Percentiles rank a stretch among this genome's conserved stretches.
Evolutionary conservation across 257 asterid species (phyloP).

Genomic region (Ilex aquifolium): DNA sequence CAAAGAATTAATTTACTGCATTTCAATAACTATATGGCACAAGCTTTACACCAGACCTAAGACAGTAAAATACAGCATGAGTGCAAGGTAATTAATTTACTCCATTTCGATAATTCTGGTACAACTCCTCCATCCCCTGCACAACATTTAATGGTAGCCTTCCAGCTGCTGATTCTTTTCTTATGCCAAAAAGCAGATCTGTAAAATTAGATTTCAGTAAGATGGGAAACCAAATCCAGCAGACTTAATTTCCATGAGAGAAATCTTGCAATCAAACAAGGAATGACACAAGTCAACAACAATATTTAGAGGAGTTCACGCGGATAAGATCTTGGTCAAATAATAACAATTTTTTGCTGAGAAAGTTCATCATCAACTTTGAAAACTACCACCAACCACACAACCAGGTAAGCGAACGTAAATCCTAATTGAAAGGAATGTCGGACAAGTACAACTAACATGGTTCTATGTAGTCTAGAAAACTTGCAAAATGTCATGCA

Average conservation of each 20-base stretch:
- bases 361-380: too few relatives aligned
- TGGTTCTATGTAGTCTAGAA: too few relatives aligned
- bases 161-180: constrained; percentile 73
- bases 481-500: too few relatives aligned
- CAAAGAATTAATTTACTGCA: constrained; percentile 59
- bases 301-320: neutral
- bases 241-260: constrained; percentile 62
- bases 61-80: constrained; percentile 19
- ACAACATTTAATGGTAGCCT: constrained; percentile 62
- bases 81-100: constrained; percentile 46
- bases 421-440: too few relatives aligned
- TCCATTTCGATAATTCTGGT: constrained; percentile 75
- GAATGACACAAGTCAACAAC: constrained; percentile 1
- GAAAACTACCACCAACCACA: too few relatives aligned
- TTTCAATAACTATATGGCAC: constrained; percentile 46
- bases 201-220: constrained; percentile 23
- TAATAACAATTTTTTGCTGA: too few relatives aligned
- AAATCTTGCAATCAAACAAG: constrained; percentile 10
- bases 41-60: neutral
- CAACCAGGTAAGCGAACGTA: too few relatives aligned
- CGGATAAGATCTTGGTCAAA: neutral
- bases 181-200: constrained; percentile 71
- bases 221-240: constrained; percentile 56
- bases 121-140: constrained; percentile 79
- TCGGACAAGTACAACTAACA: too few relatives aligned